Evolutionary conservation across 2,329 filamentous ascomycete genomes (phyloP).

Genomic region (Venturia effusa): DNA sequence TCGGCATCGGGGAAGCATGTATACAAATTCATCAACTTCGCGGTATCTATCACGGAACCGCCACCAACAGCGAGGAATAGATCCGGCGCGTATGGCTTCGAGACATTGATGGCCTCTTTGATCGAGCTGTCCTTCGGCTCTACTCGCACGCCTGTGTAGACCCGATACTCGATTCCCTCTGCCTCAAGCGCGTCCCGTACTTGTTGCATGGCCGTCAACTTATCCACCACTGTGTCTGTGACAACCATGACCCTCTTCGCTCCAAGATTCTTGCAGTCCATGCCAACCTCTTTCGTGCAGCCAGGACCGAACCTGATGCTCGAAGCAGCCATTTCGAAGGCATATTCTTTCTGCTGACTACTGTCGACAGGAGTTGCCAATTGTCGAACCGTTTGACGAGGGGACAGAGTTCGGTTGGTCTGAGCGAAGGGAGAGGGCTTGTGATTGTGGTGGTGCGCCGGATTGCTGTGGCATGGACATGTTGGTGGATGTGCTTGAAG

Average conservation of each 20-base stretch:
- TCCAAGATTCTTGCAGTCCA: slow-evolving; percentile 91
- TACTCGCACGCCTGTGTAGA: slow-evolving; percentile 70
- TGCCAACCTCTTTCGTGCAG: slow-evolving; percentile 89
- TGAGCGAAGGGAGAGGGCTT: slow-evolving; percentile 26
- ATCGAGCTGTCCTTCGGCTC: slow-evolving; percentile 94
- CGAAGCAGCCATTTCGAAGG: slow-evolving; percentile 96
- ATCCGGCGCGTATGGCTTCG: slow-evolving; percentile 70
- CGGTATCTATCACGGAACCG: slow-evolving; percentile 94
- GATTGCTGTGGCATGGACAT: slow-evolving; percentile 90
- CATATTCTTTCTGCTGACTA: slow-evolving; percentile 79
- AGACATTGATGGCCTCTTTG: slow-evolving; percentile 79
- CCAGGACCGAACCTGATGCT: slow-evolving; percentile 91
- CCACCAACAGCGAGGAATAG: slow-evolving; percentile 86
- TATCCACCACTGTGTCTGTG: slow-evolving; percentile 72
- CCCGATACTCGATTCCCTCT: slow-evolving; percentile 69
- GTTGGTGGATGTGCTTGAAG: slow-evolving; percentile 80
- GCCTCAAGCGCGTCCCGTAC: slow-evolving; percentile 67
- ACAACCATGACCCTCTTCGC: slow-evolving; percentile 83
- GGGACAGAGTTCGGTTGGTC: slow-evolving; percentile 26
- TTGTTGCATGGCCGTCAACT: slow-evolving; percentile 81
- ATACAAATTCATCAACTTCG: slow-evolving; percentile 98
- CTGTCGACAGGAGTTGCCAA: slow-evolving; percentile 69
- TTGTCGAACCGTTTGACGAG: slow-evolving; percentile 16
- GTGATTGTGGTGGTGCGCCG: slow-evolving; percentile 56
- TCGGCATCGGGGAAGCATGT: slow-evolving; percentile 81